Evolutionary conservation across 2,329 filamentous ascomycete species (phyloP).

Genomic region (Aureobasidium sp.): DNA sequence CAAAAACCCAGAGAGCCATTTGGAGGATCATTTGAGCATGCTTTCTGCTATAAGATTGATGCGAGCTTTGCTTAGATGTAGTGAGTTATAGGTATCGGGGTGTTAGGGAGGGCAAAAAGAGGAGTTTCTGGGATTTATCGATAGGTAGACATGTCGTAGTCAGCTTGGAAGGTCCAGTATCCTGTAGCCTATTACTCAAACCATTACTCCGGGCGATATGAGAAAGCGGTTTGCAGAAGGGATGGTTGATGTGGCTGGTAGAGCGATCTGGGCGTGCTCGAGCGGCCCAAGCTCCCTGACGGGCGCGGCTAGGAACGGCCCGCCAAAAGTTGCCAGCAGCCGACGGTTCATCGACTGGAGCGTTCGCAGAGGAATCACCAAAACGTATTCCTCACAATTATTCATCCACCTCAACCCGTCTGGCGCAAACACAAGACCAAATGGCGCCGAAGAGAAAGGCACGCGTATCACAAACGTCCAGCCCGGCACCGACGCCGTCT

Average conservation of each 20-base stretch:
- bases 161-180: too few species aligned
- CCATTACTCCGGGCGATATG: too few species aligned
- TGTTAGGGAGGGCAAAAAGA: too few species aligned
- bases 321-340: neutral
- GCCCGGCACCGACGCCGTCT: conserved; percentile 35
- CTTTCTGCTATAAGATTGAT: neutral
- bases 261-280: neutral
- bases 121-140: too few species aligned
- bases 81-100: neutral
- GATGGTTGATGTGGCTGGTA: neutral
- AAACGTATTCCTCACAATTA: neutral
- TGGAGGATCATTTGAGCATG: neutral
- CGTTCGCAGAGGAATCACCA: neutral
- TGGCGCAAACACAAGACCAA: neutral
- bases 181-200: too few species aligned
- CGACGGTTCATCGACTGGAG: neutral
- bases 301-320: neutral
- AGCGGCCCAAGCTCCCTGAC: neutral
- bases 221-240: too few species aligned
- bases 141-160: too few species aligned
- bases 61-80: neutral
- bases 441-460: conserved; percentile 68
- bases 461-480: conserved; percentile 45
- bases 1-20: neutral
- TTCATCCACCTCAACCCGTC: neutral